A percentile compares a stretch with the other conserved stretches of the same genome.
phyloP scores from a whole-genome alignment of 164 flowering plant species.

The Amborella trichopoda region DNA sequence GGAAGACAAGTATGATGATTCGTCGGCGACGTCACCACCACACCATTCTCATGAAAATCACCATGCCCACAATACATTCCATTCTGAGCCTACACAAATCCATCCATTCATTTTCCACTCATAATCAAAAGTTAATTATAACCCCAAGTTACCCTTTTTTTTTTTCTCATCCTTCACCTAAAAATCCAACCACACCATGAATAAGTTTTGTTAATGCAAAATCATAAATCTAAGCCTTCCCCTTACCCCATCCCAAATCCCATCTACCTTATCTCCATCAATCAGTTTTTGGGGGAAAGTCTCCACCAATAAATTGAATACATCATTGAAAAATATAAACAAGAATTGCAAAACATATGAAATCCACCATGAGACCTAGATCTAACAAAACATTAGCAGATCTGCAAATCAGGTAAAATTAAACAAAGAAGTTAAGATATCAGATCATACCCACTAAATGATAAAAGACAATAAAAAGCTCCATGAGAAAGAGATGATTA shows the following conservation, averaged over 20 bases:
- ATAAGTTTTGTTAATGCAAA: neutral
- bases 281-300: neutral
- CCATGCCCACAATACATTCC: slow-evolving; percentile 85
- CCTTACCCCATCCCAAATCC: neutral
- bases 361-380: slow-evolving; percentile 6
- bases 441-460: no score
- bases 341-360: no score
- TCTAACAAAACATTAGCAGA: no score
- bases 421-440: neutral
- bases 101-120: slow-evolving; percentile 53
- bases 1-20: neutral
- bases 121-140: slow-evolving; percentile 19
- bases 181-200: slow-evolving; percentile 7
- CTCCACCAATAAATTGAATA: neutral
- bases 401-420: neutral
- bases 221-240: neutral
- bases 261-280: neutral
- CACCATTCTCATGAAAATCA: slow-evolving; percentile 57
- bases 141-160: no score
- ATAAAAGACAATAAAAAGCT: no score
- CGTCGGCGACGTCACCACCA: slow-evolving; percentile 9
- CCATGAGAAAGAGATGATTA: neutral
- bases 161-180: no score
- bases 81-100: slow-evolving; percentile 98
- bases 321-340: no score